Evolutionary conservation across 202 grass and related monocot genomes (phyloP), one percentile per base, ranked within the genome.

Genomic region (Carex sylvatica): DNA sequence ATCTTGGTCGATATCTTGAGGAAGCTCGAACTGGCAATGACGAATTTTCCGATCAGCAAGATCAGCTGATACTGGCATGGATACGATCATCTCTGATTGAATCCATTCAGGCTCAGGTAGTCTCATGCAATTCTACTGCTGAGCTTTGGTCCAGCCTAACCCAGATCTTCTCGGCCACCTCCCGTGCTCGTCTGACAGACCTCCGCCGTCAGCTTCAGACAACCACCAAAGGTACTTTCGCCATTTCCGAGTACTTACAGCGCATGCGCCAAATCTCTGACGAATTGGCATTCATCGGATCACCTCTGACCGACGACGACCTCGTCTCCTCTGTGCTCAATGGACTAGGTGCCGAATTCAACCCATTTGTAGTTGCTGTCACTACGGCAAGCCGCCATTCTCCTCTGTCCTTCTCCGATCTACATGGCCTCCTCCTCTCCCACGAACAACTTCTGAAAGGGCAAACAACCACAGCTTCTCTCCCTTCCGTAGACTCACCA

Each of bases 151-250:
- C 59, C 0, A 61, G 0, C 2, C 0, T 61, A 0, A 22, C 2
- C 0, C 5, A 8, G 1, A 61, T 8, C 1, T 61, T 24, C 8
- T 61, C 59, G 0, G 20, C 59, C n/a, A 22, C 5, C 0, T 61
- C 59, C 0, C n/a, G 59, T 0, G 59, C 59, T 3, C 6, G 20
- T 0, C 20, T 61, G 7, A 61, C 9, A 0, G 59, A 61, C 3
- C 59, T 61, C 0, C n/a, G 20, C 0, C 19, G 20, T 2, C 18
- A 61, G 0, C 59, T 61, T 3, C 59, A 61, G 2, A 24, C 59
- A 0, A 3, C n/a, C 5, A 3, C 20, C 0, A 61, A 61, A 0
- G 20, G 20, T 0, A 10, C 59, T 0, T 3, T 0, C 2, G 3
- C 59, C 2, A 24, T 20, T 2, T 9, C 59, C 3, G 59, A 61